Percentiles rank a stretch among this genome's conserved stretches.
These are phyloP conservation scores for Ustilago esculenta DNA, from an alignment of 1,284 basidiomycete species.

Conservation along the genomic window DNA sequence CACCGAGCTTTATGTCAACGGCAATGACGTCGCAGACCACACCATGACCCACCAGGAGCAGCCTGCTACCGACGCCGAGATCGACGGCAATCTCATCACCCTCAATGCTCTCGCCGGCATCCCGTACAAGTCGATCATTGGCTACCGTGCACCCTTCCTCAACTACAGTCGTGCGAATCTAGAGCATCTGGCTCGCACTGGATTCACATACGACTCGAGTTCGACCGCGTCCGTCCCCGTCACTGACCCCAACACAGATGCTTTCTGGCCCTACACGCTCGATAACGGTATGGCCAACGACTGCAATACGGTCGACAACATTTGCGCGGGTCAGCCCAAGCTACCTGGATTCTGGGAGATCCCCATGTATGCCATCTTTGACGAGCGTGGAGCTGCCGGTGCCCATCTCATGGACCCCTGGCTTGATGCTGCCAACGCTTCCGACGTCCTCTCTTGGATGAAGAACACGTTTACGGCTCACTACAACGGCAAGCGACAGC, in stretches of 20 bases:
- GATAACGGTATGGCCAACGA: conserved; percentile 80
- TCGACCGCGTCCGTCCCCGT: conserved; percentile 76
- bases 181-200: conserved; percentile 71
- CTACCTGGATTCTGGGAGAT: conserved; percentile 73
- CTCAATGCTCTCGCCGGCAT: conserved; percentile 83
- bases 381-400: conserved; percentile 46
- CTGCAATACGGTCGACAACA: conserved; percentile 72
- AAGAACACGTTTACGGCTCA: conserved; percentile 76
- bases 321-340: conserved; percentile 78
- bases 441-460: conserved; percentile 76
- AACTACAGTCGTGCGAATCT: conserved; percentile 76
- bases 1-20: conserved; percentile 84
- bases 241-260: conserved; percentile 76
- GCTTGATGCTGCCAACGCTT: conserved; percentile 70
- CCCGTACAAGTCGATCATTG: conserved; percentile 75
- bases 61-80: conserved; percentile 70
- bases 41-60: conserved; percentile 83
- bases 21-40: conserved; percentile 87
- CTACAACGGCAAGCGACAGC: conserved; percentile 77
- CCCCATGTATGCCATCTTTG: conserved; percentile 56
- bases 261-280: conserved; percentile 70
- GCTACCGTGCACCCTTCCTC: conserved; percentile 83
- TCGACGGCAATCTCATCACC: conserved; percentile 81
- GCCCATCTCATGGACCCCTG: conserved; percentile 81
- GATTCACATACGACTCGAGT: conserved; percentile 80